Base-by-base conservation (phyloP, 768 basidiomycete genomes). In the Panellus pusillus region DNA sequence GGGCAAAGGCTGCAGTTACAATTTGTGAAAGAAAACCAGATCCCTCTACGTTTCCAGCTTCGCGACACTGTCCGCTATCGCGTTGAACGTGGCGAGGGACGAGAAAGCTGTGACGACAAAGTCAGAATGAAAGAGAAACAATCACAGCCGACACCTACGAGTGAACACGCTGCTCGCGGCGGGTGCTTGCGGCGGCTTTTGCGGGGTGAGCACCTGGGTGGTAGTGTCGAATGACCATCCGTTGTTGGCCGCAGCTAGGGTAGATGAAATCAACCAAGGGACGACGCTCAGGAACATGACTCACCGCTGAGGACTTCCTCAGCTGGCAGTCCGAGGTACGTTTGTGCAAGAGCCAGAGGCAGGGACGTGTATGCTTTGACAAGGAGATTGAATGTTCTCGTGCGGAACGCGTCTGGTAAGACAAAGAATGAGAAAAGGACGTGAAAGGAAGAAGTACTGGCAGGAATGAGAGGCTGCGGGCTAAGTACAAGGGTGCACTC, bases 321-420 rank as follows among this genome's bases (percentile, higher is more conserved):
- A 3, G 66, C 55, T 8, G 68, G 53, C 54, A 82, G 67, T 19
- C 84, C 83, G 38, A 89, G 73, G 63, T 87, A 89, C 24, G 58
- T 67, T 58, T 81, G 76, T 12, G 81, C 83, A 4, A 84, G 72
- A 2, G 75, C 50, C 11, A 83, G 55, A 12, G 81, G 78, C 19
- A 91, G 68, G 1, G 84, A 82, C 3, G 79, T 77, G 67, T 87
- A 89, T n/a, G 84, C 85, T 61, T 75, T 80, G 9, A 82, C 77
- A 18, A 89, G 61, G 9, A 89, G 72, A 1, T 62, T 61, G 56
- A 86, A 76, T 0, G 83, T 84, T 54, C 81, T 75, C 50, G 63
- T 63, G 40, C 85, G 82, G 69, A 89, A 89, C 9, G 73, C 65
- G 3, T 80, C 88, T 90, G 54, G 37, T 15, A 44, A 28, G 27